Evolutionary conservation across 2,329 filamentous ascomycete genomes (phyloP), one percentile per base, ranked within the genome.

Genomic region (Colletotrichum cordylinicola): DNA sequence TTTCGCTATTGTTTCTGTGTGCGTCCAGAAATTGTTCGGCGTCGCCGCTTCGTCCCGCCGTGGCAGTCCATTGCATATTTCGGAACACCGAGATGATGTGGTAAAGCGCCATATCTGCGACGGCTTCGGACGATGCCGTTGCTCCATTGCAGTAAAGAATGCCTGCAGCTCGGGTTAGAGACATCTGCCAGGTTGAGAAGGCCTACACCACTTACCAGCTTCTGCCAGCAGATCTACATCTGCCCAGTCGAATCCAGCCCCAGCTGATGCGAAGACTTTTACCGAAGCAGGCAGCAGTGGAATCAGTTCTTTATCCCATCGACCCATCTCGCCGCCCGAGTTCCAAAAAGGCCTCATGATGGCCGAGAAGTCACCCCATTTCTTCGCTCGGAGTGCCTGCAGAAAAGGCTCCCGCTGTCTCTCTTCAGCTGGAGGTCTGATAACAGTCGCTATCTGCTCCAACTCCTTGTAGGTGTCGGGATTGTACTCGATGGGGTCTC

Each of bases 71-170:
- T 7, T 87, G 84, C 62, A 93, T 86, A 29, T 90, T 87, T 48
- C 91, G 88, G 83, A 92, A 93, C 3, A 87, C 87, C 24, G 88
- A 86, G 10, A 93, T 85, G 67, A 93, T 90, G 64, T 91, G 87
- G 80, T 90, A 91, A 60, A 93, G 85, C 1, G 90, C 90, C 70
- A 90, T 88, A 78, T 93, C 91, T 27, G 91, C 90, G 3, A 93
- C 91, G 10, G 91, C 89, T 79, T 93, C 91, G 0, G 90, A 90
- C 55, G 89, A 91, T 0, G 91, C 91, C 2, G 88, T 86, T 4
- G 91, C 91, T 9, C 89, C 88, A 80, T 93, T 93, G 84, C 91
- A 93, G 82, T 93, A 93, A n/a, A 90, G 81, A 58, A 91, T 87
- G 10, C 89, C 83, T 62, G 77, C 15, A 29, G 18, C 8, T 29